phyloP scores from a whole-genome alignment of 257 asterid genomes.

The Cruciata laevipes region DNA sequence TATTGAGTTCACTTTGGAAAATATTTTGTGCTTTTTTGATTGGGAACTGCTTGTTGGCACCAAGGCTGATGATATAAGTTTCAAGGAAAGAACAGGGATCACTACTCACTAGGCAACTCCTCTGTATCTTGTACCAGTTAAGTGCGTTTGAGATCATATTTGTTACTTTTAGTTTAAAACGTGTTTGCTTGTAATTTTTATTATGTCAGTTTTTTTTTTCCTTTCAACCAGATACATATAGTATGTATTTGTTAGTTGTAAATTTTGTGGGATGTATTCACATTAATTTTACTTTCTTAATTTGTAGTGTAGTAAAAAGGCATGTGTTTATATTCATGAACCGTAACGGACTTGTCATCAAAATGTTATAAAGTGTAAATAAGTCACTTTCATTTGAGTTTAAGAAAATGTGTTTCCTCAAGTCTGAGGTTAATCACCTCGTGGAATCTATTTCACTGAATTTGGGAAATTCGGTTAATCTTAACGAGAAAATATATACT shows the following conservation, averaged over 20 bases:
- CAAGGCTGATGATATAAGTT: slow-evolving; percentile 1
- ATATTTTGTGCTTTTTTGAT: background rate
- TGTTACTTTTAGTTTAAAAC: background rate
- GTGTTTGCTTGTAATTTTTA: background rate
- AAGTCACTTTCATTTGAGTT: too few species aligned
- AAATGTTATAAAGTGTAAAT: too few species aligned
- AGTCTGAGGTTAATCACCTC: background rate
- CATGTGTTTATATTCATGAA: too few species aligned
- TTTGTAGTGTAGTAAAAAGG: too few species aligned
- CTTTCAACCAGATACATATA: too few species aligned
- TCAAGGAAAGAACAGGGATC: background rate
- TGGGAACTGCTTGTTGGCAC: slow-evolving; percentile 3
- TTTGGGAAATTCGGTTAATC: background rate
- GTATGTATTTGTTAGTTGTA: too few species aligned
- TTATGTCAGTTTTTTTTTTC: too few species aligned
- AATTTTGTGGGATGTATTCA: too few species aligned
- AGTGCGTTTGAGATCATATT: background rate
- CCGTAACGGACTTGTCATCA: too few species aligned
- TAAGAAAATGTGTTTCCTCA: too few species aligned
- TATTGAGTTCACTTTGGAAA: slow-evolving; percentile 3
- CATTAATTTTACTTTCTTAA: too few species aligned
- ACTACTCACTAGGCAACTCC: slow-evolving; percentile 1
- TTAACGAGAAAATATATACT: background rate
- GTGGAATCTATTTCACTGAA: background rate
- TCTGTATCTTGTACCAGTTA: slow-evolving; percentile 1